Evolutionary conservation across 148 eudicot genomes (phyloP).

Genomic region (Rhododendron mucronatum): DNA sequence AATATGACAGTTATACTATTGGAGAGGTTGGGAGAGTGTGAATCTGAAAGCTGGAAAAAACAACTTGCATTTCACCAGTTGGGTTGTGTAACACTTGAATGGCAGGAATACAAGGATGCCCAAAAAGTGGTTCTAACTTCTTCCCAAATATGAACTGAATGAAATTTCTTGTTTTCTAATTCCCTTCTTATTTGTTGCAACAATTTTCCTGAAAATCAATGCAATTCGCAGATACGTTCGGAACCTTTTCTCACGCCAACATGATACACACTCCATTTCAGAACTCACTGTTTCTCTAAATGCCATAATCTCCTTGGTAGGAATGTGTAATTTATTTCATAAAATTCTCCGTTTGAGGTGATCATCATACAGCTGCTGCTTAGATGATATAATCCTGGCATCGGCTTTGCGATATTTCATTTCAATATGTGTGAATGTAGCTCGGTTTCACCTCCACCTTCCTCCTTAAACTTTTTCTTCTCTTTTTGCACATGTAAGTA

Average conservation of each 20-base stretch:
- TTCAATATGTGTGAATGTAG: no score
- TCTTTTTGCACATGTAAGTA: constrained; percentile 38
- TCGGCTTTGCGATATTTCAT: no score
- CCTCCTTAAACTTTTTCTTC: no score
- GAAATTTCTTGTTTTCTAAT: no score
- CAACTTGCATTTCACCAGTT: constrained; percentile 67
- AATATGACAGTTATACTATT: constrained; percentile 63
- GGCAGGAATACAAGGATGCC: constrained; percentile 75
- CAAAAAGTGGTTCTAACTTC: constrained; percentile 33
- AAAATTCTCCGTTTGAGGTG: no score
- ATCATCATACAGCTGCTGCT: no score
- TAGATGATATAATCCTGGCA: no score
- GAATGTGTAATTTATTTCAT: no score
- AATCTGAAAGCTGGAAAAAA: constrained; percentile 62
- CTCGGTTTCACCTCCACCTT: no score
- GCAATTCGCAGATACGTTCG: constrained; percentile 49
- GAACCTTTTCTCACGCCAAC: constrained; percentile 63
- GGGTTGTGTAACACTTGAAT: constrained; percentile 79
- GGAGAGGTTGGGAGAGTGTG: constrained; percentile 66
- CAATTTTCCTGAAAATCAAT: not conserved
- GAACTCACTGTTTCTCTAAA: constrained; percentile 58
- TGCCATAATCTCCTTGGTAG: constrained; percentile 54
- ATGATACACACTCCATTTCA: constrained; percentile 42
- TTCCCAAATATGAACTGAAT: no score
- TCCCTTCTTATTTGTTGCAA: no score